Conservation (phyloP, 1,284 basidiomycete species). For the Agaricales sp. region DNA sequence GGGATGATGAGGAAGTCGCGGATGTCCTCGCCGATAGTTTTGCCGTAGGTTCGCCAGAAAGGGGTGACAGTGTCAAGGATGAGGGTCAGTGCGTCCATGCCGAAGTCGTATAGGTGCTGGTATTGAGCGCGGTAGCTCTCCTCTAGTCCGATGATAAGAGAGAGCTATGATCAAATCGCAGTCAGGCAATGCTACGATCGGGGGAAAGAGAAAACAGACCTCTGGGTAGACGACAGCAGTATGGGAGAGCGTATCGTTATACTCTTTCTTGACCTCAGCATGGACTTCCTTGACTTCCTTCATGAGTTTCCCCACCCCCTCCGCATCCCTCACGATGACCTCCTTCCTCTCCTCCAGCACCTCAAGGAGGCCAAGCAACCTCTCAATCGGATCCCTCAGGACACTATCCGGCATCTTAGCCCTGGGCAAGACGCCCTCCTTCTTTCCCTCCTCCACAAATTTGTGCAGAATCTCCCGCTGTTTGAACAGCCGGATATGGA, state of each 20-base stretch:
- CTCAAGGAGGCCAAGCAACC: constrained; percentile 36
- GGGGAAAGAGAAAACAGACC: constrained; percentile 25
- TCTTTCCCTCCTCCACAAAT: constrained; percentile 28
- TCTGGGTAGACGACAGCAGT: constrained; percentile 70
- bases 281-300: constrained; percentile 44
- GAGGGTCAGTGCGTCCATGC: constrained; percentile 62
- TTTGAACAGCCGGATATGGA: constrained; percentile 44
- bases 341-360: constrained; percentile 35
- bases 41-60: constrained; percentile 70
- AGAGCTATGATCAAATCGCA: constrained; percentile 35
- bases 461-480: constrained; percentile 46
- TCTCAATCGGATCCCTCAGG: constrained; percentile 41
- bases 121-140: constrained; percentile 69
- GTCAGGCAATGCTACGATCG: constrained; percentile 3
- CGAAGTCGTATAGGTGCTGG: constrained; percentile 67
- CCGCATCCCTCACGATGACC: constrained; percentile 28
- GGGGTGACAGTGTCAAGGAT: constrained; percentile 64
- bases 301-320: constrained; percentile 37
- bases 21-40: constrained; percentile 63
- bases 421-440: constrained; percentile 10
- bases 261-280: constrained; percentile 45
- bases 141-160: constrained; percentile 54
- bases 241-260: constrained; percentile 54
- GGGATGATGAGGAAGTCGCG: constrained; percentile 72
- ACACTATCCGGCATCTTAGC: constrained; percentile 28